Evolutionary conservation across 139 green algal species (phyloP), one percentile per base, ranked within the genome.

Genomic region (Chlorella sp.): DNA sequence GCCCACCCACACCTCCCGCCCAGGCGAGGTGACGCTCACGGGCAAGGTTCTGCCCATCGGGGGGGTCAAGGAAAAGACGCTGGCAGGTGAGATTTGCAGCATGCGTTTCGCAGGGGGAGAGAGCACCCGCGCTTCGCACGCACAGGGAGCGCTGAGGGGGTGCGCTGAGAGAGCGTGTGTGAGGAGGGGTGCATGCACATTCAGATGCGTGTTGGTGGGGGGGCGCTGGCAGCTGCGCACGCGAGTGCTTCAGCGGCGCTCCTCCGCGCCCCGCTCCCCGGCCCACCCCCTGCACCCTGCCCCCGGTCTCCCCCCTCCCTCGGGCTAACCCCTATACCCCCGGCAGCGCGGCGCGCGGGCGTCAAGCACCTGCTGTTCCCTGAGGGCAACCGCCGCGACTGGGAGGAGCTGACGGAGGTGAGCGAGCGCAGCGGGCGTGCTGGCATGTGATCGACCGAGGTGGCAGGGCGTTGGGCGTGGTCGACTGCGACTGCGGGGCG

Each of bases 51-150:
- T 99, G 74, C 92, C 95, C 31, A 94, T 98, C 65, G 93, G 93
- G 5, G 92, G 94, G 0, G 87, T 99, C 14, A 98, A 98, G 83
- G 95, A 98, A 82, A 98, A 98, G 84, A 83, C 90, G 29, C 86
- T 98, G 21, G 94, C 93, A 17, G 56, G n/a, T n/a, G n/a, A n/a
- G n/a, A n/a, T n/a, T n/a, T n/a, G n/a, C n/a, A n/a, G n/a, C n/a
- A n/a, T n/a, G n/a, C n/a, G n/a, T n/a, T n/a, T n/a, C n/a, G n/a
- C n/a, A n/a, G n/a, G n/a, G n/a, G n/a, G n/a, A n/a, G n/a, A n/a
- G n/a, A n/a, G n/a, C n/a, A n/a, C n/a, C n/a, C n/a, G n/a, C n/a
- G n/a, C n/a, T n/a, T n/a, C n/a, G n/a, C n/a, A n/a, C n/a, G n/a
- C n/a, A n/a, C n/a, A n/a, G n/a, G n/a, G n/a, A n/a, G n/a, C n/a